These are phyloP conservation scores for Botrytis fragariae DNA, from an alignment of 2,329 filamentous ascomycete species.

Conservation along the genomic window DNA sequence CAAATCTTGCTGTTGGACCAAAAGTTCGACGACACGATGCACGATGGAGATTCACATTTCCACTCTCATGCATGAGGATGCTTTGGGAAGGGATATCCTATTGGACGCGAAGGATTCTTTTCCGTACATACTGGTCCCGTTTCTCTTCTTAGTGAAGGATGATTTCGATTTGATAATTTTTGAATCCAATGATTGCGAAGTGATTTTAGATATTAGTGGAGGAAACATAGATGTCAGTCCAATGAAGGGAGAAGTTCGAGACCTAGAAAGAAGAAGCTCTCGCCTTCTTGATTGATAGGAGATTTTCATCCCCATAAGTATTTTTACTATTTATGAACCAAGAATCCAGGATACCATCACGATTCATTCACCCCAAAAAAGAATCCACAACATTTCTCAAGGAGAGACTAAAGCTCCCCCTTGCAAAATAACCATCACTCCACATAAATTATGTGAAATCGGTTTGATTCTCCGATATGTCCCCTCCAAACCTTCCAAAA, in stretches of 20 bases:
- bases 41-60: conserved; percentile 9
- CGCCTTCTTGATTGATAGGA: conserved; percentile 11
- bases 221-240: not conserved
- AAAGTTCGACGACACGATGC: conserved; percentile 21
- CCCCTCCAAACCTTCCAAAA: not conserved
- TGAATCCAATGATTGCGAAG: not conserved
- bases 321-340: not conserved
- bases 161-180: not conserved
- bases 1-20: conserved; percentile 6
- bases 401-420: not conserved
- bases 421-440: not conserved
- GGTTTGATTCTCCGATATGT: not conserved
- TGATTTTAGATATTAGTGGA: not conserved
- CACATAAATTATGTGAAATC: not conserved
- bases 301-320: not conserved
- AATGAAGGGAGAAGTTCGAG: conserved; percentile 9
- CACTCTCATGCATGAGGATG: conserved; percentile 8
- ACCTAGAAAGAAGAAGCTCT: not conserved
- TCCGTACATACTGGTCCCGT: not conserved
- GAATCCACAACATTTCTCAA: not conserved
- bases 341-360: not conserved
- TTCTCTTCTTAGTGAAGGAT: not conserved
- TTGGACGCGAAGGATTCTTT: not conserved
- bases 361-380: not conserved
- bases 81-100: conserved; percentile 8